Conservation (phyloP, 1,284 basidiomycete genomes). For the Leccinum cinnamomeum region DNA sequence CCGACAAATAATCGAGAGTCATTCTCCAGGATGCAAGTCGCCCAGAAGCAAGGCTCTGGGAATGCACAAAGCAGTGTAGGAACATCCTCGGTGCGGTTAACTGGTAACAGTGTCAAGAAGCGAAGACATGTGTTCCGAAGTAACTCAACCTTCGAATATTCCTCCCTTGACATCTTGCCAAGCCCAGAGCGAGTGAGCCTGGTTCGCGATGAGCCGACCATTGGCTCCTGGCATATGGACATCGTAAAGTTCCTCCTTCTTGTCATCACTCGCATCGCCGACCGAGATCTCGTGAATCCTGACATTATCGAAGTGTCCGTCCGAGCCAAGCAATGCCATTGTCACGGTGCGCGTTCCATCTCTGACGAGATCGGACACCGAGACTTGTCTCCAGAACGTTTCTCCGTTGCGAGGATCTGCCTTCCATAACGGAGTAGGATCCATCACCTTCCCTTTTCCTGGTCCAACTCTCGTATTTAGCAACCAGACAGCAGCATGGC, state of each 20-base stretch:
- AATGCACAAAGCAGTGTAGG: constrained; percentile 44
- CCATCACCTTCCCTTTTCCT: constrained; percentile 63
- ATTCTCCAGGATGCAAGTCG: constrained; percentile 33
- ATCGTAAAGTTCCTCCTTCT: constrained; percentile 8
- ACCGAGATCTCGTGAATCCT: constrained; percentile 20
- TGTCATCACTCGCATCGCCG: background rate
- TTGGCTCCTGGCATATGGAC: constrained; percentile 36
- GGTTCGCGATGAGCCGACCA: constrained; percentile 44
- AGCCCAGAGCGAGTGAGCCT: constrained; percentile 28
- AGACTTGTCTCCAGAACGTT: constrained; percentile 41
- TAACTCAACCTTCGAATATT: constrained; percentile 49
- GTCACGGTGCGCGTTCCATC: constrained; percentile 10
- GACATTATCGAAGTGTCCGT: constrained; percentile 20
- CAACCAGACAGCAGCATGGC: constrained; percentile 66
- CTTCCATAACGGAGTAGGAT: constrained; percentile 56
- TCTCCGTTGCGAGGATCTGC: constrained; percentile 32
- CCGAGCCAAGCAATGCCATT: constrained; percentile 24
- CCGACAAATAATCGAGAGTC: constrained; percentile 57
- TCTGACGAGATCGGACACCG: constrained; percentile 27
- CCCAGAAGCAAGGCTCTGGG: constrained; percentile 58
- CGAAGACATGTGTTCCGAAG: background rate
- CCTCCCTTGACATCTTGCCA: constrained; percentile 56
- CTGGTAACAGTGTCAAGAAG: constrained; percentile 17
- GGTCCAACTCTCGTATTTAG: constrained; percentile 63
- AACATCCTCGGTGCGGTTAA: constrained; percentile 20